Percentiles rank a stretch among this genome's conserved stretches.
These are phyloP conservation scores for Paramecium biaurelia DNA, from an alignment of 73 alveolate species.

Conservation along the genomic window DNA sequence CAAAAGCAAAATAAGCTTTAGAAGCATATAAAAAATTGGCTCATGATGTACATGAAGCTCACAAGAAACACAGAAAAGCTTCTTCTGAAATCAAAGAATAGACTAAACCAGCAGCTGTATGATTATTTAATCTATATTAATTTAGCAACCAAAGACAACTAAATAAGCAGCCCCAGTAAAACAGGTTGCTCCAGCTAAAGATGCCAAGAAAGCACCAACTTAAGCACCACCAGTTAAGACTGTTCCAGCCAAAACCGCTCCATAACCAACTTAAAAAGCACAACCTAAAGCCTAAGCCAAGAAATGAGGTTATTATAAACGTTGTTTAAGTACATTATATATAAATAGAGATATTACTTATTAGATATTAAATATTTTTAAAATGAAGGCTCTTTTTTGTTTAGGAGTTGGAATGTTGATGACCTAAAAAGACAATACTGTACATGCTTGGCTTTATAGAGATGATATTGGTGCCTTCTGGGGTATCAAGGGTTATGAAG, in stretches of 20 bases:
- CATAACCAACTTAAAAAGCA: conserved; percentile 10
- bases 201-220: conserved; percentile 42
- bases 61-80: conserved; percentile 52
- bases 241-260: conserved; percentile 38
- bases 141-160: background rate
- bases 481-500: conserved; percentile 97
- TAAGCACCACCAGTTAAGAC: conserved; percentile 49
- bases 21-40: conserved; percentile 49
- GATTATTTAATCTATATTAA: background rate
- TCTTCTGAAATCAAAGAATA: conserved; percentile 20
- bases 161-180: conserved; percentile 6
- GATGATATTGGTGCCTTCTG: conserved; percentile 93
- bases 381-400: conserved; percentile 49
- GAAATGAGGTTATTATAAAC: background rate
- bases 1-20: conserved; percentile 42
- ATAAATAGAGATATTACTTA: background rate
- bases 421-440: background rate
- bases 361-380: background rate
- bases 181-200: conserved; percentile 51
- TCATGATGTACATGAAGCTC: conserved; percentile 53
- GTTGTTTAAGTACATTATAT: background rate
- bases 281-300: background rate
- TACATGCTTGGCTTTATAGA: conserved; percentile 81
- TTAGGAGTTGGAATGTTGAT: conserved; percentile 17
- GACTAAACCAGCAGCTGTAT: background rate